A percentile compares a stretch with the other conserved stretches of the same genome.
phyloP scores from a whole-genome alignment of 2,329 filamentous ascomycete species.

The Aspergillus quadricinctus region DNA sequence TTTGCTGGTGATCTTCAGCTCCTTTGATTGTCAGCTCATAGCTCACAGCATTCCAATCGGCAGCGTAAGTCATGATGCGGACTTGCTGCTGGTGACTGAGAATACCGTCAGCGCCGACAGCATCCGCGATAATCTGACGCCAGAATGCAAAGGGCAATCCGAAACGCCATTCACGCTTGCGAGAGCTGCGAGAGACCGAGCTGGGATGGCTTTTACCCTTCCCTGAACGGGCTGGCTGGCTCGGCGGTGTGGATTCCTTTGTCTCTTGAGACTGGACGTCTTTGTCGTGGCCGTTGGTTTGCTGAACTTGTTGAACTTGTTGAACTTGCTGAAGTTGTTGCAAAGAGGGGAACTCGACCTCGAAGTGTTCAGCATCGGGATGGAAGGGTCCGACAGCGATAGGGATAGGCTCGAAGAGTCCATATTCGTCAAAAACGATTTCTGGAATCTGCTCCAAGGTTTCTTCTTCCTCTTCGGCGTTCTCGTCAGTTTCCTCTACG shows the following conservation, averaged over 20 bases:
- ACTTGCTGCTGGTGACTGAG: conserved; percentile 26
- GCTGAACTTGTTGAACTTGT: background rate
- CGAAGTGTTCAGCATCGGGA: conserved; percentile 11
- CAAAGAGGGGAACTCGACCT: conserved; percentile 19
- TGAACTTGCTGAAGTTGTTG: background rate
- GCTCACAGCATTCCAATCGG: conserved; percentile 26
- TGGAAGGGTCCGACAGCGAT: conserved; percentile 10
- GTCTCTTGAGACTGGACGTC: background rate
- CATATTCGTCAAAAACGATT: background rate
- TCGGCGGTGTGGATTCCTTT: background rate
- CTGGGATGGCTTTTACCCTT: conserved; percentile 3
- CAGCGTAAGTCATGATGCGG: conserved; percentile 28
- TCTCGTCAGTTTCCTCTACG: conserved; percentile 1
- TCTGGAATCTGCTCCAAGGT: background rate
- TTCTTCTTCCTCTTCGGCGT: background rate
- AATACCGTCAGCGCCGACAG: conserved; percentile 21
- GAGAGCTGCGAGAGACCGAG: background rate
- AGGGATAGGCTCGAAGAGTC: background rate
- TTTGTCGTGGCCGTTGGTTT: background rate
- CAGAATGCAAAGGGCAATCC: conserved; percentile 25
- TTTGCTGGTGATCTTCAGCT: conserved; percentile 27
- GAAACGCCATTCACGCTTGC: conserved; percentile 20
- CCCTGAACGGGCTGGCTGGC: background rate
- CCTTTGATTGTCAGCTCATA: conserved; percentile 28
- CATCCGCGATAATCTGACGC: conserved; percentile 27